A percentile compares a stretch with the other conserved stretches of the same genome.
phyloP scores from a whole-genome alignment of 352 stramenopile genomes.

The Phytopythium ostracodes region DNA sequence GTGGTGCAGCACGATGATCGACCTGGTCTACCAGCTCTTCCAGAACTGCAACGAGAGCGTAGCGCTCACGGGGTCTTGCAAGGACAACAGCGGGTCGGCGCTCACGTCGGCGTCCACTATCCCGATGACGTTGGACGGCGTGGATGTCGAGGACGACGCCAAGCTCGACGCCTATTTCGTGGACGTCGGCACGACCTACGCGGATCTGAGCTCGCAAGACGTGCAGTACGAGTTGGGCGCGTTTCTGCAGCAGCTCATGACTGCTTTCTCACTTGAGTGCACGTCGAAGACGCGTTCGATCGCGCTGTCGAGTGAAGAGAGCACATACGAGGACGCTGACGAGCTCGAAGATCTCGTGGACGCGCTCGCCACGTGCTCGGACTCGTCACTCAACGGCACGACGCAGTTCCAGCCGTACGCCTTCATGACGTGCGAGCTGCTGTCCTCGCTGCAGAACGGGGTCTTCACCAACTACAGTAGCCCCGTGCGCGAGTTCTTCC shows the following conservation, averaged over 20 bases:
- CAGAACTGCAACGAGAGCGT: slow-evolving; percentile 47
- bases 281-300: slow-evolving; percentile 28
- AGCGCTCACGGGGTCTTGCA: slow-evolving; percentile 27
- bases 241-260: slow-evolving; percentile 54
- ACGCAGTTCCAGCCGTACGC: slow-evolving; percentile 39
- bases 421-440: slow-evolving; percentile 61
- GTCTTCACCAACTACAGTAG: slow-evolving; percentile 73
- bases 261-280: slow-evolving; percentile 51
- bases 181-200: slow-evolving; percentile 24
- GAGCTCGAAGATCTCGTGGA: slow-evolving; percentile 43
- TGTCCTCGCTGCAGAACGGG: slow-evolving; percentile 63
- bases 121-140: slow-evolving; percentile 28
- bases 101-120: slow-evolving; percentile 30
- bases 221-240: slow-evolving; percentile 54
- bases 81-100: slow-evolving; percentile 15
- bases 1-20: slow-evolving; percentile 32
- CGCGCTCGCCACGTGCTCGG: slow-evolving; percentile 45
- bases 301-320: slow-evolving; percentile 32
- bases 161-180: slow-evolving; percentile 30
- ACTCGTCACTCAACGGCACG: slow-evolving; percentile 36
- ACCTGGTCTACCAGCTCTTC: slow-evolving; percentile 62
- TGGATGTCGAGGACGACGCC: slow-evolving; percentile 23
- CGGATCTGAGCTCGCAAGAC: slow-evolving; percentile 31
- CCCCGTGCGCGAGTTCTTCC: slow-evolving; percentile 51
- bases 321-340: slow-evolving; percentile 38